Base-by-base conservation (phyloP, 1,284 basidiomycete species). In the Moesziomyces sp. region DNA sequence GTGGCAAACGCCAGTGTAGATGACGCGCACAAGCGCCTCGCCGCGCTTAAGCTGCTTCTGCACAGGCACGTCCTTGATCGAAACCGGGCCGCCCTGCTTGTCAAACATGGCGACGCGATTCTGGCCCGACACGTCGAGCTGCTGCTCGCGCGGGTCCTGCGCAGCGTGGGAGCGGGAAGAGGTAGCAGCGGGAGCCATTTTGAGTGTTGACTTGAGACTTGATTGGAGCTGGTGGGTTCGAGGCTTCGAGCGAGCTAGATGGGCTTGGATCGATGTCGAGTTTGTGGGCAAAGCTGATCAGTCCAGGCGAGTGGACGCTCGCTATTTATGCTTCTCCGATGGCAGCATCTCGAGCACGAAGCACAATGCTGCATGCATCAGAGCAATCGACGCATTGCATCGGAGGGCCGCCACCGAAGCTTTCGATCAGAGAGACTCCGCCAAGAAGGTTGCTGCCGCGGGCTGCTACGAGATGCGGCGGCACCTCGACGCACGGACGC, bases 1-100 rank as follows among this genome's bases (percentile, higher is more conserved):
- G 67, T 78, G 76, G 67, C 76, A 78, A 24, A 78, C 73, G 21
- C 72, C 72, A 1, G 62, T 53, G 66, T 71, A 80, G 60, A 77
- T 74, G 84, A 95, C 87, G 84, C 91, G 90, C 84, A 94, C 88
- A 71, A 94, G 89, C 77, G 91, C 93, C 85, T 94, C 90, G 58
- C 92, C 92, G 1, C 91, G 90, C 24, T 87, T 86, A 84, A 94
- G 91, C 16, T 92, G 87, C 21, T 87, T 85, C 58, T 86, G 88
- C 78, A 94, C 91, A 23, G 86, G 58, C 11, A 59, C 50, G 16
- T 67, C 57, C 19, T 69, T 59, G 61, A 81, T 50, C 4, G 58
- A 61, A 46, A 79, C 65, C 28, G 75, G 72, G 18, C 78, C 76
- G 23, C 76, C 76, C 51, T 81, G 52, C 67, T 81, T 62, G 57